Evolutionary conservation across 768 basidiomycete genomes (phyloP).

Genomic region (Tylopilus intermedius): DNA sequence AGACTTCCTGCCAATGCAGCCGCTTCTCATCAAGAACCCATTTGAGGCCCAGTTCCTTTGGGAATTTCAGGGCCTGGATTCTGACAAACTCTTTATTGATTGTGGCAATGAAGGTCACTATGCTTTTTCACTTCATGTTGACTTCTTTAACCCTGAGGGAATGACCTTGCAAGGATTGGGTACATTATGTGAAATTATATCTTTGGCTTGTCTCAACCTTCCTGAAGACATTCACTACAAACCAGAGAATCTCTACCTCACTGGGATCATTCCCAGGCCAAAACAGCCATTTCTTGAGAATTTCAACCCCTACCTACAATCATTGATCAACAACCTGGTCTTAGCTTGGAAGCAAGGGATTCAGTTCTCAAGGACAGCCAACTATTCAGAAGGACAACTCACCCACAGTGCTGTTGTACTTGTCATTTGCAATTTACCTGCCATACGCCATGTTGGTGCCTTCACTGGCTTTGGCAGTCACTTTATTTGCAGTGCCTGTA

Average conservation of each 20-base stretch:
- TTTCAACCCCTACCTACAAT: background rate
- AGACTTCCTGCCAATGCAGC: too few species aligned
- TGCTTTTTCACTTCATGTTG: background rate
- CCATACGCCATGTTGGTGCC: constrained; percentile 25
- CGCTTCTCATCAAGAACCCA: background rate
- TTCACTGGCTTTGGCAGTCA: constrained; percentile 11
- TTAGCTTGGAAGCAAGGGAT: constrained; percentile 30
- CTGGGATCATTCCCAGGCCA: background rate
- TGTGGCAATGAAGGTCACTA: background rate
- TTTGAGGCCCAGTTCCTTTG: background rate
- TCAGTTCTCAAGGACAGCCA: constrained; percentile 15
- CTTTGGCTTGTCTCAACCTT: background rate
- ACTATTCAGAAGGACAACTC: constrained; percentile 11
- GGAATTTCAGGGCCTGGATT: background rate
- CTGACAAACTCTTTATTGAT: background rate
- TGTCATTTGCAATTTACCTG: constrained; percentile 35
- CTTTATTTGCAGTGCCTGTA: constrained; percentile 29
- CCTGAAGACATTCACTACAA: background rate
- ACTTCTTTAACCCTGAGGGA: background rate
- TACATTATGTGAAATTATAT: background rate
- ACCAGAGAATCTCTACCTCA: background rate
- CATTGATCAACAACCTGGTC: background rate
- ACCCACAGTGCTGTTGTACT: constrained; percentile 25
- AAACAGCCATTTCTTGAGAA: background rate
- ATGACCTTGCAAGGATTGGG: background rate